phyloP scores from a whole-genome alignment of 257 asterid species.

The Asclepias syriaca region DNA sequence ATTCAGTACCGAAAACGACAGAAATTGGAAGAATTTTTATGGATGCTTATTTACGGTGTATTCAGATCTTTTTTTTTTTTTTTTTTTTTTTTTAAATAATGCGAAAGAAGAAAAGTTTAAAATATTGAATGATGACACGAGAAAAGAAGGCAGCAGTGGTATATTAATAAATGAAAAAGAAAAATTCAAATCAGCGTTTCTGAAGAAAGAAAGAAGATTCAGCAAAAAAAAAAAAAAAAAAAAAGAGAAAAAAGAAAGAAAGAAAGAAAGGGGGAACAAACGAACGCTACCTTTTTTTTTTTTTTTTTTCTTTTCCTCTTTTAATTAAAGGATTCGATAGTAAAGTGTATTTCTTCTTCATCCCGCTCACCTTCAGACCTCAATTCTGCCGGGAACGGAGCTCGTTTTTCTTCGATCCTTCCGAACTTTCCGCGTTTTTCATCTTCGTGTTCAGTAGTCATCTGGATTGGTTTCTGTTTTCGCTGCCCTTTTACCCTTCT shows the following conservation, averaged over 20 bases:
- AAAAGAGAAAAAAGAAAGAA: neutral
- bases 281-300: slow-evolving; percentile 11
- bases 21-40: too few relatives aligned
- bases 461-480: neutral
- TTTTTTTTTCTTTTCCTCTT: neutral
- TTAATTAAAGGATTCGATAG: neutral
- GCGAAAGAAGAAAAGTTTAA: too few relatives aligned
- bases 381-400: neutral
- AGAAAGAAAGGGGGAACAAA: neutral
- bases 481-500: neutral
- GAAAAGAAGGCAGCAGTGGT: too few relatives aligned
- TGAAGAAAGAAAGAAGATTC: neutral
- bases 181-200: neutral
- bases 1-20: too few relatives aligned
- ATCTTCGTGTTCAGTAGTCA: neutral
- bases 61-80: too few relatives aligned
- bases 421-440: neutral
- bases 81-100: too few relatives aligned
- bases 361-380: neutral
- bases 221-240: neutral
- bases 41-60: too few relatives aligned
- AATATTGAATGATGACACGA: too few relatives aligned
- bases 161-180: too few relatives aligned
- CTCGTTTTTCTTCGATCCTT: slow-evolving; percentile 1
- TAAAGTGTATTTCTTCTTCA: neutral